Percentiles rank a stretch among this genome's conserved stretches.
phyloP scores from a whole-genome alignment of 192 early-diverging fungal genomes.

The Rhizophagus clarus region DNA sequence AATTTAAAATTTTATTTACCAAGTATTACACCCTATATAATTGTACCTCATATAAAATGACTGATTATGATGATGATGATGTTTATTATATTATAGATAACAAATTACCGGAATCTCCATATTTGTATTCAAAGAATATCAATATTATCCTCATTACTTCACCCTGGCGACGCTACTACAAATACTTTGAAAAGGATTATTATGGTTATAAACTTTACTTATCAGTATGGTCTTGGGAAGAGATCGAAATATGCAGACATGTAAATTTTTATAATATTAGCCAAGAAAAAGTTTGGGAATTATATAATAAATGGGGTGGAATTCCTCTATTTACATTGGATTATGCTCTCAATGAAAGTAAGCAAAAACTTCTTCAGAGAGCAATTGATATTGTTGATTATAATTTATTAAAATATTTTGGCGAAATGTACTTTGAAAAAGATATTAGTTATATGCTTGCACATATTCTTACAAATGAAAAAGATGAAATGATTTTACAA shows the following conservation, averaged over 20 bases:
- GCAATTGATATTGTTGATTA: conserved; percentile 1
- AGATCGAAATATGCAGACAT: background rate
- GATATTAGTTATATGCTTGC: background rate
- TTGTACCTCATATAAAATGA: too few species aligned
- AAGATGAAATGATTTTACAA: background rate
- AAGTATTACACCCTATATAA: background rate
- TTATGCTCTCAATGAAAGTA: background rate
- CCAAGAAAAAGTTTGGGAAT: background rate
- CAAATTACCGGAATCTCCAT: too few species aligned
- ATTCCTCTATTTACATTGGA: background rate
- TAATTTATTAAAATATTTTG: background rate
- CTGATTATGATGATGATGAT: too few species aligned
- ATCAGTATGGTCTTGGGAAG: background rate
- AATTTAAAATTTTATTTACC: background rate
- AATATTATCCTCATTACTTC: too few species aligned
- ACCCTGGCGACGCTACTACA: background rate
- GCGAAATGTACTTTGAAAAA: background rate
- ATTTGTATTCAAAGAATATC: too few species aligned
- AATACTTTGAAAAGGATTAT: background rate
- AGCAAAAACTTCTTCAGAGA: conserved; percentile 1
- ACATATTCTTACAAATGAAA: background rate
- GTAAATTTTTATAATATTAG: background rate
- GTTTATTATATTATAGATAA: too few species aligned
- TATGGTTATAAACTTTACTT: background rate
- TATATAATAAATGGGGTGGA: background rate